Conservation (phyloP, 371 early-diverging fungal species). For the Lichtheimia ornata region DNA sequence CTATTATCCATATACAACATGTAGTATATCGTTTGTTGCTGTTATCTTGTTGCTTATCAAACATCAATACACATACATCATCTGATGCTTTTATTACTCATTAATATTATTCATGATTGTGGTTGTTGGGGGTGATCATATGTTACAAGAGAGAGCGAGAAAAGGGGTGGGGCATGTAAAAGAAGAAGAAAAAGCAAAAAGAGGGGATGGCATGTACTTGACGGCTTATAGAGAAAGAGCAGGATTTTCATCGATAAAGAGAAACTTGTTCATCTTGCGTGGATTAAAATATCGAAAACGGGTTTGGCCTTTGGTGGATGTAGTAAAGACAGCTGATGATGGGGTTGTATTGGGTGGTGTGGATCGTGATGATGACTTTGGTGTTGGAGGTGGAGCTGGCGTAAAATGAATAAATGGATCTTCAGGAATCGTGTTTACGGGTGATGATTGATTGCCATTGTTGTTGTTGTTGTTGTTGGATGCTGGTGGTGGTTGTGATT, state of each 20-base stretch:
- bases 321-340: not conserved
- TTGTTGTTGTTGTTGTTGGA: not conserved
- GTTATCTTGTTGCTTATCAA: too few relatives aligned
- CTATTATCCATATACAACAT: too few relatives aligned
- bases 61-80: too few relatives aligned
- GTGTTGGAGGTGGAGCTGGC: not conserved
- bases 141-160: too few relatives aligned
- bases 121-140: too few relatives aligned
- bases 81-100: too few relatives aligned
- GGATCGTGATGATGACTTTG: not conserved
- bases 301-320: conserved; percentile 30
- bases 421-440: not conserved
- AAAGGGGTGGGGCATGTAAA: too few relatives aligned
- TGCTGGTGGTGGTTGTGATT: conserved; percentile 6
- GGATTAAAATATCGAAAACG: conserved; percentile 56
- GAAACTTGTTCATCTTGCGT: conserved; percentile 53
- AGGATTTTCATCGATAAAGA: conserved; percentile 57
- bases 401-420: conserved; percentile 1
- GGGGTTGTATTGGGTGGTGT: not conserved
- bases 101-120: too few relatives aligned
- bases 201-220: too few relatives aligned
- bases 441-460: conserved; percentile 2
- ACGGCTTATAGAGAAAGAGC: not conserved
- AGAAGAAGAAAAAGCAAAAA: not conserved
- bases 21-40: too few relatives aligned